Conservation (phyloP, 2,329 filamentous ascomycete species). For the Phyllosticta capitalensis region DNA sequence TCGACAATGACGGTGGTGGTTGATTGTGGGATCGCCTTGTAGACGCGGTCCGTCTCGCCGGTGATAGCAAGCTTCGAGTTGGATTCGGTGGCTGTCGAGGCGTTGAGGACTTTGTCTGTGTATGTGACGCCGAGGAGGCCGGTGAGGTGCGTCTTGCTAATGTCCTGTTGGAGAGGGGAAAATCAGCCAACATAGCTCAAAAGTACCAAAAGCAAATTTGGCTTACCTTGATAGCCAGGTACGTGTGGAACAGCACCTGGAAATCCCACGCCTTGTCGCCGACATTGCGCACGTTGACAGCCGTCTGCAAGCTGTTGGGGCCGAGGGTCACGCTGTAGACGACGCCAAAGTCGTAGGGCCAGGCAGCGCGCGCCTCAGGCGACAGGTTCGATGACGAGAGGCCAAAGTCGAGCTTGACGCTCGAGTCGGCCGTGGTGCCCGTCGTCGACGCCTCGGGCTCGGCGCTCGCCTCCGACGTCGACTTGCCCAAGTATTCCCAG, state of each 20-base stretch:
- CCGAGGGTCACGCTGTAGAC: slow-evolving; percentile 88
- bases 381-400: slow-evolving; percentile 65
- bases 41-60: slow-evolving; percentile 80
- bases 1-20: slow-evolving; percentile 55
- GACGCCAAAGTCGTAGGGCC: slow-evolving; percentile 80
- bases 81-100: slow-evolving; percentile 54
- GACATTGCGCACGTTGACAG: slow-evolving; percentile 81
- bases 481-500: slow-evolving; percentile 94
- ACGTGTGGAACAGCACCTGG: slow-evolving; percentile 85
- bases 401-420: slow-evolving; percentile 92
- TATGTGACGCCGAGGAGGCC: slow-evolving; percentile 72
- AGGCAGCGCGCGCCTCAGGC: slow-evolving; percentile 58
- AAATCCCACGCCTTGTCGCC: slow-evolving; percentile 77
- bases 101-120: slow-evolving; percentile 70
- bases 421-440: slow-evolving; percentile 35
- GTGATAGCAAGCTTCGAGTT: slow-evolving; percentile 58
- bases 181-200: background rate
- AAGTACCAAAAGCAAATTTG: background rate
- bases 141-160: slow-evolving; percentile 59
- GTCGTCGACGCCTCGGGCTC: slow-evolving; percentile 25
- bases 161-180: slow-evolving; percentile 50
- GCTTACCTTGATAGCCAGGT: slow-evolving; percentile 69
- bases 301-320: slow-evolving; percentile 65
- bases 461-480: slow-evolving; percentile 52
- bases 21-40: slow-evolving; percentile 55